phyloP scores from a whole-genome alignment of 495 filamentous ascomycete genomes.

The Aspergillus cristatus region DNA sequence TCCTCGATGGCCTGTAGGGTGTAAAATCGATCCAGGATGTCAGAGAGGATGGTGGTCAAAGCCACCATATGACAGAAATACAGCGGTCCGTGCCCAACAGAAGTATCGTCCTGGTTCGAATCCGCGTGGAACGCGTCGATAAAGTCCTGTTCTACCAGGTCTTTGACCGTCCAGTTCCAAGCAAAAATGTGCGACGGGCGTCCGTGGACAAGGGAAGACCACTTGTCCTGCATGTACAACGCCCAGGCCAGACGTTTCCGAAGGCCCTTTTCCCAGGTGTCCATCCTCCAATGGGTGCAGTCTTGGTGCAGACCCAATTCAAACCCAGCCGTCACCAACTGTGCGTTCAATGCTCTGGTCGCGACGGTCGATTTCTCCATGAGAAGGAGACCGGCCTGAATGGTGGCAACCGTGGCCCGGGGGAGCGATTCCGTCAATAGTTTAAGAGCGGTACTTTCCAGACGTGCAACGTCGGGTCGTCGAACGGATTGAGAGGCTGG shows the following conservation, averaged over 20 bases:
- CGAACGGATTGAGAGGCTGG: slow-evolving; percentile 53
- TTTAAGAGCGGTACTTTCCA: slow-evolving; percentile 69
- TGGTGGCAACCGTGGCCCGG: slow-evolving; percentile 80
- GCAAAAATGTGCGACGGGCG: slow-evolving; percentile 46
- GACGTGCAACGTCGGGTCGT: slow-evolving; percentile 61
- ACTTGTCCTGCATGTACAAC: slow-evolving; percentile 53
- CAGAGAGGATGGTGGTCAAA: slow-evolving; percentile 51
- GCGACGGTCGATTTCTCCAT: slow-evolving; percentile 82
- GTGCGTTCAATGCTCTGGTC: slow-evolving; percentile 78
- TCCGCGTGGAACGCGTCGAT: slow-evolving; percentile 27
- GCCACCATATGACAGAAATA: slow-evolving; percentile 52
- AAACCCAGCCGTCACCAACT: slow-evolving; percentile 50
- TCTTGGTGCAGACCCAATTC: slow-evolving; percentile 50
- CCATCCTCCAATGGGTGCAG: slow-evolving; percentile 45
- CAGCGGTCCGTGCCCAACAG: slow-evolving; percentile 36
- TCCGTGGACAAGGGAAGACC: slow-evolving; percentile 47
- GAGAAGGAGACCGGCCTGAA: slow-evolving; percentile 84
- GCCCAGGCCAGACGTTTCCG: slow-evolving; percentile 52
- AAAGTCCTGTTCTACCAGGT: slow-evolving; percentile 45
- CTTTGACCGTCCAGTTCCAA: slow-evolving; percentile 49
- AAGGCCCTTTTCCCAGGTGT: slow-evolving; percentile 45
- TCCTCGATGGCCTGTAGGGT: slow-evolving; percentile 47
- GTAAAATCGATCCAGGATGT: slow-evolving; percentile 52
- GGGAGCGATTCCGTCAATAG: slow-evolving; percentile 69
- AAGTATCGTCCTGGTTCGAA: slow-evolving; percentile 23